A percentile compares a stretch with the other conserved stretches of the same genome.
Evolutionary conservation across 2,329 filamentous ascomycete genomes (phyloP).

Genomic region (Cadophora sp.): DNA sequence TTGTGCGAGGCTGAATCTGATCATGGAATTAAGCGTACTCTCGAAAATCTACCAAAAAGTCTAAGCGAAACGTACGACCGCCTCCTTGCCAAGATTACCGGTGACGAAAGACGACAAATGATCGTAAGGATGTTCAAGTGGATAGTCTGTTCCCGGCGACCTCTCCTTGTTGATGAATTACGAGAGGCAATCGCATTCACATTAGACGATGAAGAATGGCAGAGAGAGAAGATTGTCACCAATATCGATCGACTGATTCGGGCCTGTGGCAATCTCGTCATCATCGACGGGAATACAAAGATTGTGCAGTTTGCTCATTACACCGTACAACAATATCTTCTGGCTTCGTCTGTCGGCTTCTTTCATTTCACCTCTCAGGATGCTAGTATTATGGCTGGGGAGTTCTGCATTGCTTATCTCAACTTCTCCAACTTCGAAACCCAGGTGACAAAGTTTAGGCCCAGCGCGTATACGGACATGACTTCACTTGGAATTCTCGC

Average conservation of each 20-base stretch:
- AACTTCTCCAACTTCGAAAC: conserved; percentile 31
- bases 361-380: conserved; percentile 25
- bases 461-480: conserved; percentile 22
- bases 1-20: conserved; percentile 31
- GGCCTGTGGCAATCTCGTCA: conserved; percentile 29
- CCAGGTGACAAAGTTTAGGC: conserved; percentile 21
- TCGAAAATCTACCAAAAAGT: conserved; percentile 27
- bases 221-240: conserved; percentile 24
- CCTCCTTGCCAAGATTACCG: conserved; percentile 24
- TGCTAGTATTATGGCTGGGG: conserved; percentile 26
- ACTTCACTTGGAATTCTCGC: conserved; percentile 20
- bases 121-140: conserved; percentile 31
- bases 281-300: conserved; percentile 25
- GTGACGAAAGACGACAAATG: conserved; percentile 14
- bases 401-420: conserved; percentile 31
- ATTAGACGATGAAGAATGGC: conserved; percentile 23
- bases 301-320: conserved; percentile 31
- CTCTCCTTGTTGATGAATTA: conserved; percentile 29
- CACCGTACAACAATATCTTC: conserved; percentile 32
- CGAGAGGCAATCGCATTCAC: conserved; percentile 31
- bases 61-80: conserved; percentile 31
- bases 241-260: conserved; percentile 25
- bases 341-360: neutral
- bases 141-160: conserved; percentile 29
- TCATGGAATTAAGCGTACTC: conserved; percentile 19